Evolutionary conservation across 2,329 filamentous ascomycete genomes (phyloP), one percentile per base, ranked within the genome.

Genomic region (Salinomyces thailandicus): DNA sequence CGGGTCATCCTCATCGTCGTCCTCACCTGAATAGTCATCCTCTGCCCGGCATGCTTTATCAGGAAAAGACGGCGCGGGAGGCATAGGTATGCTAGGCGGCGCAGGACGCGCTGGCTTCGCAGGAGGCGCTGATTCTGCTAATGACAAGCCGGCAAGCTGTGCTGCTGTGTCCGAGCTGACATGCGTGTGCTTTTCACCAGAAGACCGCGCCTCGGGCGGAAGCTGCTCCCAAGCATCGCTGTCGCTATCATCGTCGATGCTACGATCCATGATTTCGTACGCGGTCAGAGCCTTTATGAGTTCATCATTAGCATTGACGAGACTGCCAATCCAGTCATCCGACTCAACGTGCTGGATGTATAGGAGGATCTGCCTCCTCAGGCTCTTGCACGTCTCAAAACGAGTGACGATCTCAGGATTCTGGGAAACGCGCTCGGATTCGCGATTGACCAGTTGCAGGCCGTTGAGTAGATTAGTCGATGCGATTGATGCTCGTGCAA

Each of bases 221-320:
- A n/a, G 22, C 17, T 50, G 44, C 75, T 81, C 61, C 45, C 70
- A 69, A 11, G 62, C 62, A 35, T 79, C 76, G 43, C 73, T 78
- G 50, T 79, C 74, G 41, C 74, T 78, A 49, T 80, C 76, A 44
- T 79, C 74, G 46, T 85, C 81, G 45, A 89, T 82, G 32, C 83
- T 86, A 42, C 80, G 78, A 56, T 98, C 89, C 45, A 96, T 75
- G 50, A 95, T 84, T 61, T 96, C 89, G 54, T 86, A 98, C 0
- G 86, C 83, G 75, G 93, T 94, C 39, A 98, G 71, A 1, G 87
- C 85, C 43, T 81, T 81, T 27, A 96, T 84, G n/a, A 98, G 78
- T 60, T 93, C 84, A 52, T 98, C 91, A 52, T 98, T 96, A 46
- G 89, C 87, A 52, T 91, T 85, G 13, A 98, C 77, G 4, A 98